Evolutionary conservation across 2,329 filamentous ascomycete species (phyloP).

Genomic region (Periconia digitata): DNA sequence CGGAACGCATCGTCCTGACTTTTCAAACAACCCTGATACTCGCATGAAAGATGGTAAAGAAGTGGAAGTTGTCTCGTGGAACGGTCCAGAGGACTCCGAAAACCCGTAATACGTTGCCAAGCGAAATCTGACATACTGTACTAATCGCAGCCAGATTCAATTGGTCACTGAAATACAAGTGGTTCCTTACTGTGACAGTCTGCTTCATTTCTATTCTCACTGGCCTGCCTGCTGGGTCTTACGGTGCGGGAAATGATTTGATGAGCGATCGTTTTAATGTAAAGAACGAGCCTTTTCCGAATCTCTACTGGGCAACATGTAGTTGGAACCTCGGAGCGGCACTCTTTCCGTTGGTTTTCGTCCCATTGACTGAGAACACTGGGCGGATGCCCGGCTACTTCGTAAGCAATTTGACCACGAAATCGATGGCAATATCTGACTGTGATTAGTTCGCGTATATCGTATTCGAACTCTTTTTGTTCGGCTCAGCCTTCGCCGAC

Average conservation of each 20-base stretch:
- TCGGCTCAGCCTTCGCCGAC: slow-evolving; percentile 47
- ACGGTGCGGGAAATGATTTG: slow-evolving; percentile 38
- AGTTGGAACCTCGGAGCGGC: slow-evolving; percentile 47
- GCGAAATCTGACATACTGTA: neutral
- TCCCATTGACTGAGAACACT: slow-evolving; percentile 47
- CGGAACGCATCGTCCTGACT: neutral
- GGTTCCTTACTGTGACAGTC: slow-evolving; percentile 44
- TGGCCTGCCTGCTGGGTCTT: slow-evolving; percentile 45
- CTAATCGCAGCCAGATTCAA: slow-evolving; percentile 38
- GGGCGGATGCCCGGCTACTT: slow-evolving; percentile 51
- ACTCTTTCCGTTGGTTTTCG: slow-evolving; percentile 43
- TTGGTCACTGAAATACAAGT: slow-evolving; percentile 45
- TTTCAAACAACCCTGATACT: slow-evolving; percentile 4
- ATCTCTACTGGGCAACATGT: slow-evolving; percentile 42
- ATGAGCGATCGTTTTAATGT: slow-evolving; percentile 41
- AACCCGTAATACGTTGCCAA: slow-evolving; percentile 21
- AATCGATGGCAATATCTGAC: neutral
- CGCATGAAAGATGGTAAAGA: slow-evolving; percentile 22
- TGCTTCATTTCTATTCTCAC: slow-evolving; percentile 49
- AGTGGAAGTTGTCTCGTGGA: slow-evolving; percentile 26
- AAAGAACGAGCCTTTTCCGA: slow-evolving; percentile 40
- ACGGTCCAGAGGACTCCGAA: slow-evolving; percentile 24
- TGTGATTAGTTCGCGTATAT: slow-evolving; percentile 37
- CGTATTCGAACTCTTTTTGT: slow-evolving; percentile 45
- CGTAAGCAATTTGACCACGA: slow-evolving; percentile 12